Base-by-base conservation (phyloP, 768 basidiomycete species). In the Lyophyllum decastes region DNA sequence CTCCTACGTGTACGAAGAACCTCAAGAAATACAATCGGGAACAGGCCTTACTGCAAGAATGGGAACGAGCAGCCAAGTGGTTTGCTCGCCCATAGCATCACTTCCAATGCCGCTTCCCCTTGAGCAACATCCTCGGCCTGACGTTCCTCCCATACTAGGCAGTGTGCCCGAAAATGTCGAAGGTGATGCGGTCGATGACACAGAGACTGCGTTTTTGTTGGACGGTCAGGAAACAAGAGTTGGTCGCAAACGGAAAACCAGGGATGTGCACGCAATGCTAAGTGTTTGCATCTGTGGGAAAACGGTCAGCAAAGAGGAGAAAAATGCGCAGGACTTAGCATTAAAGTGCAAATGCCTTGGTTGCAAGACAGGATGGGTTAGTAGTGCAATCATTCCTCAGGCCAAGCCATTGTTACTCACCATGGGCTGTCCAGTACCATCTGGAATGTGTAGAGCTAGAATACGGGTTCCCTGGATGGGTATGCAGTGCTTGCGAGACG, bases 1-100 rank as follows among this genome's bases (percentile, higher is more conserved):
- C 33, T 24, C 24, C 24, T 12, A 19, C 38, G 12, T 60, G 59
- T 47, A 12, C 17, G n/a, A 33, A 45, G 19, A 60, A 60, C 35
- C 49, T 51, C 12, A 47, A 60, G 54, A 41, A 47, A 27, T 52
- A 41, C 10, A 48, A 40, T 21, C 27, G 34, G 11, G 30, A 33
- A 11, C 30, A 33, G 11, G 30, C 30, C 11, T 6, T 5, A 33
- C 30, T 33, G 11, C 46, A 49, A 34, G 24, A 19, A 26, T 22
- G 34, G 26, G 30, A 48, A 17, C 38, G 34, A n/a, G 48, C 48
- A 43, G 38, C 27, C 11, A 43, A 7, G n/a, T 50, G 41, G 21
- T 57, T 49, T 57, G 27, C 27, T 4, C 55, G 30, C 30, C 30
- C 6, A 33, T 11, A 33, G 30, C 30, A 33, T 33, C 30, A 33